These are phyloP conservation scores for Sarocladium oryzae DNA, from an alignment of 2,329 filamentous ascomycete species.

Conservation along the genomic window DNA sequence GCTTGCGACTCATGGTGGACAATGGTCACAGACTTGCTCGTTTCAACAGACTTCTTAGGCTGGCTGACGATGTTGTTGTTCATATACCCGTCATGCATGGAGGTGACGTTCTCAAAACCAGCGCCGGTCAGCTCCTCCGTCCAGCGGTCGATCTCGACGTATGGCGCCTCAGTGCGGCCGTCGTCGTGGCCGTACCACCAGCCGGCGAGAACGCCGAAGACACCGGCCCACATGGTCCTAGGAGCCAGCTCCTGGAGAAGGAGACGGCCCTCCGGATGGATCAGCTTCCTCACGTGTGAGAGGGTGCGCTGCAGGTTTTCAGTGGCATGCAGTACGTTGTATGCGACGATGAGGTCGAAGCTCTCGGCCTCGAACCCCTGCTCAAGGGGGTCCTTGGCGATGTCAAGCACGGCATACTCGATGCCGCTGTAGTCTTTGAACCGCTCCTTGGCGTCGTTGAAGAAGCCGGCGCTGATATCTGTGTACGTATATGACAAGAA, in stretches of 20 bases:
- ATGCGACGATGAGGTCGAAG: constrained; percentile 32
- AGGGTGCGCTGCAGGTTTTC: not conserved
- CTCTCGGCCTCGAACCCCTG: constrained; percentile 25
- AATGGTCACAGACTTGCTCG: no score
- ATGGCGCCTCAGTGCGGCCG: no score
- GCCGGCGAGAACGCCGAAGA: no score
- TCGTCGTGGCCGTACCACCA: no score
- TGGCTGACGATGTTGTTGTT: no score
- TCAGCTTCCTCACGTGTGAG: not conserved
- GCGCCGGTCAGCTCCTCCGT: no score
- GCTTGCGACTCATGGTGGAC: no score
- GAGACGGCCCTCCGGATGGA: not conserved
- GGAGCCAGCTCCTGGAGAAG: not conserved
- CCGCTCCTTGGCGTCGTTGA: constrained; percentile 20
- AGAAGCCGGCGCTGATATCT: constrained; percentile 23
- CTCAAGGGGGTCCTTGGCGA: constrained; percentile 16
- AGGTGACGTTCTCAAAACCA: no score
- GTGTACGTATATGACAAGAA: constrained; percentile 20
- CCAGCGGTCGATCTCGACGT: no score
- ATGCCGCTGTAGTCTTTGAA: constrained; percentile 16
- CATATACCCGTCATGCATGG: no score
- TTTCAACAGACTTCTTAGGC: no score
- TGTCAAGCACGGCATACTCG: constrained; percentile 16
- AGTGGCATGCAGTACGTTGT: constrained; percentile 15
- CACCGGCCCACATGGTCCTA: no score